These are phyloP conservation scores for Holtermanniella nyarrowii DNA, from an alignment of 768 basidiomycete genomes.

Conservation along the genomic window DNA sequence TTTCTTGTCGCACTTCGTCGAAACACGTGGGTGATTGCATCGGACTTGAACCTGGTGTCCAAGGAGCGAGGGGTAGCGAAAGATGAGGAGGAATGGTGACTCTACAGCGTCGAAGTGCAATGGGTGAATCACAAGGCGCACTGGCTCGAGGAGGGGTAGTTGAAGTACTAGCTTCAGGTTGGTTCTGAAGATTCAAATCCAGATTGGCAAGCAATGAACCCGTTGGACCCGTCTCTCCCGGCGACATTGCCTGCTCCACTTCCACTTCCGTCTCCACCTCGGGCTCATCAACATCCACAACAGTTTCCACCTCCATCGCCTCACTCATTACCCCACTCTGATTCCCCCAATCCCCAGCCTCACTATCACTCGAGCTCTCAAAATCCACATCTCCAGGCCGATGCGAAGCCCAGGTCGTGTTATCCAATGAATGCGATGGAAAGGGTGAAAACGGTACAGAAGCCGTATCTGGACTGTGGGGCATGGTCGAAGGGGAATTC, in stretches of 20 bases:
- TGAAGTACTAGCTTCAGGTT: background rate
- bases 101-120: background rate
- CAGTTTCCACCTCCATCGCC: background rate
- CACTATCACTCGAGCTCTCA: conserved; percentile 27
- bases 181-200: background rate
- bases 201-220: background rate
- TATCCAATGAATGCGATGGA: conserved; percentile 35
- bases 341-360: conserved; percentile 24
- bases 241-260: conserved; percentile 20
- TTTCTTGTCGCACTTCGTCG: background rate
- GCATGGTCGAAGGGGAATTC: background rate
- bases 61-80: background rate
- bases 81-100: background rate
- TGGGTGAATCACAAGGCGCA: background rate
- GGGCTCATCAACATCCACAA: conserved; percentile 13
- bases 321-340: conserved; percentile 14
- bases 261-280: conserved; percentile 11
- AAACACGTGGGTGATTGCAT: conserved; percentile 5
- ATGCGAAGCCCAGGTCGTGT: conserved; percentile 21
- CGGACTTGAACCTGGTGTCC: conserved; percentile 20
- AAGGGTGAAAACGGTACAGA: conserved; percentile 20
- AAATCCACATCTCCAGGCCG: conserved; percentile 2
- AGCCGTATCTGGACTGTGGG: background rate
- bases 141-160: background rate
- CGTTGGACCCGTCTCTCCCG: background rate